These are phyloP conservation scores for Barnettozyma siamensis DNA, from an alignment of 805 yeast species.

Conservation along the genomic window DNA sequence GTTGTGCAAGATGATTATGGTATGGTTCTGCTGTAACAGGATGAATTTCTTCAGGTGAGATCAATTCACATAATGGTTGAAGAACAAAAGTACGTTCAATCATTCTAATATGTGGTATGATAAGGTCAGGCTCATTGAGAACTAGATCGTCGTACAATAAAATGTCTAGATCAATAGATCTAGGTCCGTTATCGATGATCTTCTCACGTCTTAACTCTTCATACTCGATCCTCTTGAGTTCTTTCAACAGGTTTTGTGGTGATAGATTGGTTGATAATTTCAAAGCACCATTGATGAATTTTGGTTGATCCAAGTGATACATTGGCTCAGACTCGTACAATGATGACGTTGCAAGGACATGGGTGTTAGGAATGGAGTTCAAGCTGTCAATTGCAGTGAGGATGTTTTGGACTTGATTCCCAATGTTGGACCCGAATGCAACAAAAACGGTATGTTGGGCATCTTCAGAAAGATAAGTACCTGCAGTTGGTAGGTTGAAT, in stretches of 20 bases:
- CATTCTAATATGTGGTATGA: constrained; percentile 84
- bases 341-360: constrained; percentile 61
- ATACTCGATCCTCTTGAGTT: constrained; percentile 75
- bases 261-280: constrained; percentile 52
- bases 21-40: constrained; percentile 86
- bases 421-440: constrained; percentile 89
- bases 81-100: constrained; percentile 86
- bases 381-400: constrained; percentile 46
- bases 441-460: constrained; percentile 52
- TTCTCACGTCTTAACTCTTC: constrained; percentile 65
- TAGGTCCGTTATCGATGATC: constrained; percentile 83
- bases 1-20: constrained; percentile 56
- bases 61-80: constrained; percentile 78
- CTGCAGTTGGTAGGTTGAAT: constrained; percentile 15
- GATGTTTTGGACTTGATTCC: constrained; percentile 64
- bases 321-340: constrained; percentile 88
- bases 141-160: constrained; percentile 51
- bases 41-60: constrained; percentile 61
- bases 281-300: constrained; percentile 79
- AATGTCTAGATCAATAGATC: constrained; percentile 87
- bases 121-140: constrained; percentile 51
- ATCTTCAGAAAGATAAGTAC: background rate
- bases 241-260: constrained; percentile 59
- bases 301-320: constrained; percentile 77
- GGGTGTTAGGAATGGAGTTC: constrained; percentile 26